These are phyloP conservation scores for Dactylellina sp. DNA, from an alignment of 2,329 filamentous ascomycete species.

Conservation along the genomic window DNA sequence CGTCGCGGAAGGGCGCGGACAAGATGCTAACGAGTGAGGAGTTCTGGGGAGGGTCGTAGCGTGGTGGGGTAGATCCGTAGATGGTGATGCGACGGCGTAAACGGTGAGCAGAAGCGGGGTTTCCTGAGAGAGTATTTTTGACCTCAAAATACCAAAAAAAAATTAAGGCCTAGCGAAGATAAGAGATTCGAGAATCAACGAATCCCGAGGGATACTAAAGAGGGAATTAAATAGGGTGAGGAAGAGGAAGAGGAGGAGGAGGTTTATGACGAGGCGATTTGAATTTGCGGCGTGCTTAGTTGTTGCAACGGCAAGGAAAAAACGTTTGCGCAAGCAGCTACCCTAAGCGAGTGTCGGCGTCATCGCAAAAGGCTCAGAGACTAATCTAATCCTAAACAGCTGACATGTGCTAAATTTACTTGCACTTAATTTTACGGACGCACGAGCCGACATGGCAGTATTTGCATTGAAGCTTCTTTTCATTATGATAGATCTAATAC, in stretches of 20 bases:
- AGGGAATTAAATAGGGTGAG: slow-evolving; percentile 37
- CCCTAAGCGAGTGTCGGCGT: slow-evolving; percentile 38
- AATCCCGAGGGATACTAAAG: not conserved
- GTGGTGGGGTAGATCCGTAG: slow-evolving; percentile 25
- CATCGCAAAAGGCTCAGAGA: slow-evolving; percentile 35
- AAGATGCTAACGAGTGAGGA: not conserved
- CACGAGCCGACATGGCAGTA: not conserved
- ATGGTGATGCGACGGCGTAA: slow-evolving; percentile 12
- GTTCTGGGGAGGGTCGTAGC: not conserved
- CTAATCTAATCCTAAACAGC: not conserved
- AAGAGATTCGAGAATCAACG: not conserved
- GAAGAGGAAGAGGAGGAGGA: too few species aligned
- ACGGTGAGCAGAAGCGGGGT: slow-evolving; percentile 1
- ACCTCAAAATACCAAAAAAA: not conserved
- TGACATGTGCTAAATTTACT: slow-evolving; percentile 28
- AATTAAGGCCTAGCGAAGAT: not conserved
- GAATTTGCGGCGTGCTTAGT: slow-evolving; percentile 2
- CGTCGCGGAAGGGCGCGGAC: not conserved
- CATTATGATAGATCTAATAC: slow-evolving; percentile 2
- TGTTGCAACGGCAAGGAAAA: slow-evolving; percentile 18
- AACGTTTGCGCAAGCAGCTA: slow-evolving; percentile 48
- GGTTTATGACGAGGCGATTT: slow-evolving; percentile 18
- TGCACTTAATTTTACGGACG: not conserved
- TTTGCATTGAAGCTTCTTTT: slow-evolving; percentile 19
- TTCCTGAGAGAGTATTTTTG: not conserved